These are phyloP conservation scores for Arthrobotrys sinensis DNA, from an alignment of 2,329 filamentous ascomycete genomes.

Conservation along the genomic window DNA sequence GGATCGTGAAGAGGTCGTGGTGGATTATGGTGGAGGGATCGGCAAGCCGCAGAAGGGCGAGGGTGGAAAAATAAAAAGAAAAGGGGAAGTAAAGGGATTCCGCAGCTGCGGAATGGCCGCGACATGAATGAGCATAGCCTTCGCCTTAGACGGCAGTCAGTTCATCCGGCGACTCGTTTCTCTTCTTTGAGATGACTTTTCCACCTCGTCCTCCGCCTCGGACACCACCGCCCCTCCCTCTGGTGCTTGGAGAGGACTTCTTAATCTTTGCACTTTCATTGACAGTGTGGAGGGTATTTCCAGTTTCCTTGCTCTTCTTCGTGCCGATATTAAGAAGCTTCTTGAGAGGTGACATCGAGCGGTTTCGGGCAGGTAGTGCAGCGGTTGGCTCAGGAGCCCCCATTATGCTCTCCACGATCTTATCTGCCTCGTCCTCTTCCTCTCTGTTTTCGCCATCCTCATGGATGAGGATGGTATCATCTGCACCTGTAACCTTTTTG, in stretches of 20 bases:
- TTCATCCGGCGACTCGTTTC: slow-evolving; percentile 20
- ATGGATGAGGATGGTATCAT: slow-evolving; percentile 52
- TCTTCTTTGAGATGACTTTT: slow-evolving; percentile 33
- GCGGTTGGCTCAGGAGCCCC: slow-evolving; percentile 45
- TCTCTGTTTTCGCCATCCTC: slow-evolving; percentile 32
- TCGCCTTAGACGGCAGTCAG: background rate
- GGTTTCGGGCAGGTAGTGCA: slow-evolving; percentile 32
- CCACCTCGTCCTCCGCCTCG: slow-evolving; percentile 42
- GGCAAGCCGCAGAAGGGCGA: background rate
- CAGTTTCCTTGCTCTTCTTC: slow-evolving; percentile 43
- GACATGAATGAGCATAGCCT: background rate
- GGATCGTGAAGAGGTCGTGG: background rate
- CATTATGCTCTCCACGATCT: slow-evolving; percentile 57
- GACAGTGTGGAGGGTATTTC: slow-evolving; percentile 39
- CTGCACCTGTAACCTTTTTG: slow-evolving; percentile 24
- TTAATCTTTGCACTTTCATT: slow-evolving; percentile 59
- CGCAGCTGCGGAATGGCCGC: too few species aligned
- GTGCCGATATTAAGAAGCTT: slow-evolving; percentile 51
- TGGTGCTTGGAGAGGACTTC: slow-evolving; percentile 44
- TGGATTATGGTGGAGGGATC: background rate
- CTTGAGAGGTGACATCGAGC: slow-evolving; percentile 56
- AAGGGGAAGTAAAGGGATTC: background rate
- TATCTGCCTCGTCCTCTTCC: slow-evolving; percentile 43
- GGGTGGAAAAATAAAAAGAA: background rate
- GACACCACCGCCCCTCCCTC: slow-evolving; percentile 34